Percentiles rank a stretch among this genome's conserved stretches.
These are phyloP conservation scores for Aegilops tauschii DNA, from an alignment of 176 grass and related monocot species.

Conservation along the genomic window DNA sequence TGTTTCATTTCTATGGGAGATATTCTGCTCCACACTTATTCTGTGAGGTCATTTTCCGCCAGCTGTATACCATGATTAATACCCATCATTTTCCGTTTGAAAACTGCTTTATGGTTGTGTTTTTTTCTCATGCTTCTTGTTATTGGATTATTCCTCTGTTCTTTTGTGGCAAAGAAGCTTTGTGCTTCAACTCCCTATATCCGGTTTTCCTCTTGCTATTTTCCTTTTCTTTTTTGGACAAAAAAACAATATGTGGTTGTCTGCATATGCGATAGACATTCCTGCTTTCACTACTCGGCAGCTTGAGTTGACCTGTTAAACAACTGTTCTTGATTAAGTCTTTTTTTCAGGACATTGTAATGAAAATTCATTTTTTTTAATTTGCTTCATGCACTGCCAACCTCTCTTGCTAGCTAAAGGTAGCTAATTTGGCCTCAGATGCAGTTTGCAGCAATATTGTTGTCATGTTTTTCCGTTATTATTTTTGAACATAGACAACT, in stretches of 20 bases:
- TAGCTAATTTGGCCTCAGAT: too few species aligned
- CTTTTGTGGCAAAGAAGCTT: conserved; percentile 51
- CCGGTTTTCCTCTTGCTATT: not conserved
- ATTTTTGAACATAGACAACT: too few species aligned
- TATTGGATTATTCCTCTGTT: conserved; percentile 23
- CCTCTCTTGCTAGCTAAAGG: not conserved
- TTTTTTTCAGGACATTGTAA: not conserved
- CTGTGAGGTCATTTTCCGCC: not conserved
- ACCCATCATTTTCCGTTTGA: not conserved
- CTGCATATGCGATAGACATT: conserved; percentile 14
- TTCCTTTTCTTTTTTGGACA: not conserved
- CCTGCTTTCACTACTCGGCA: not conserved
- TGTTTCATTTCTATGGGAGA: not conserved
- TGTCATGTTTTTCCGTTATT: too few species aligned
- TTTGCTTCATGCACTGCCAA: not conserved
- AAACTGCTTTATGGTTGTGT: not conserved
- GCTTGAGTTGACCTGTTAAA: not conserved
- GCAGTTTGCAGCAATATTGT: too few species aligned
- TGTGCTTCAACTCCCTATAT: conserved; percentile 1
- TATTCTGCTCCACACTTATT: not conserved
- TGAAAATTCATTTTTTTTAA: not conserved
- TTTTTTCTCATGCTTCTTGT: not conserved
- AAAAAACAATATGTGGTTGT: conserved; percentile 9
- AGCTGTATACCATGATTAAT: not conserved
- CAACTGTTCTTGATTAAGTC: not conserved